Conservation (phyloP, 495 filamentous ascomycete genomes). For the Neurospora sp. region DNA sequence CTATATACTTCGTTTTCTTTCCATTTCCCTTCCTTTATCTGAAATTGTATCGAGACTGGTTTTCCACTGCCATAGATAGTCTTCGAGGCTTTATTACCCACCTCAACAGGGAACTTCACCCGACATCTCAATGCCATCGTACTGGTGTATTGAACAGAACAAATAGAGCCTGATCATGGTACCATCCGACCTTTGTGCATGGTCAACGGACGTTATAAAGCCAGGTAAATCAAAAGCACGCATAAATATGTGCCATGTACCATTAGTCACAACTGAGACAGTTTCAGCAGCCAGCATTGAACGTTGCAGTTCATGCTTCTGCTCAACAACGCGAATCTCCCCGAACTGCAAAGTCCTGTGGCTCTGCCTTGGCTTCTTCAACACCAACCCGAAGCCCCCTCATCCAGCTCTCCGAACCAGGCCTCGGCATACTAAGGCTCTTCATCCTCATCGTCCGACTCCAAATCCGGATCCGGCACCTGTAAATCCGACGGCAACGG, state of each 20-base stretch:
- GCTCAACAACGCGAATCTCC: background rate
- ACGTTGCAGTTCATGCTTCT: background rate
- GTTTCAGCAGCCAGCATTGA: background rate
- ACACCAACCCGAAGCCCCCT: background rate
- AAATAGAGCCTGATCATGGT: background rate
- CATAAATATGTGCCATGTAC: background rate
- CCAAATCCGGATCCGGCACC: constrained; percentile 25
- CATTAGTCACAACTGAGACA: background rate
- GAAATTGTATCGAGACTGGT: background rate
- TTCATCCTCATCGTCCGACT: constrained; percentile 22
- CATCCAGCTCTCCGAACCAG: background rate
- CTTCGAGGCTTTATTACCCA: background rate
- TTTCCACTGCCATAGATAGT: background rate
- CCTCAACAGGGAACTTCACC: background rate
- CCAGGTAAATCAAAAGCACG: background rate
- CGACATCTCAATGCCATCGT: background rate
- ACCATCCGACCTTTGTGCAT: background rate
- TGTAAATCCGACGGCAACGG: constrained; percentile 20
- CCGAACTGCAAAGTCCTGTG: background rate
- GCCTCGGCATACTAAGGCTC: constrained; percentile 2
- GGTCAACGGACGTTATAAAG: background rate
- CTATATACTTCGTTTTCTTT: background rate
- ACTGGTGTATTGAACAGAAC: background rate
- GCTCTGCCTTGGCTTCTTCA: background rate
- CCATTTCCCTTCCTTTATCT: background rate